Conservation (phyloP, 495 filamentous ascomycete genomes). For the Lasiosphaeriaceae sp. region DNA sequence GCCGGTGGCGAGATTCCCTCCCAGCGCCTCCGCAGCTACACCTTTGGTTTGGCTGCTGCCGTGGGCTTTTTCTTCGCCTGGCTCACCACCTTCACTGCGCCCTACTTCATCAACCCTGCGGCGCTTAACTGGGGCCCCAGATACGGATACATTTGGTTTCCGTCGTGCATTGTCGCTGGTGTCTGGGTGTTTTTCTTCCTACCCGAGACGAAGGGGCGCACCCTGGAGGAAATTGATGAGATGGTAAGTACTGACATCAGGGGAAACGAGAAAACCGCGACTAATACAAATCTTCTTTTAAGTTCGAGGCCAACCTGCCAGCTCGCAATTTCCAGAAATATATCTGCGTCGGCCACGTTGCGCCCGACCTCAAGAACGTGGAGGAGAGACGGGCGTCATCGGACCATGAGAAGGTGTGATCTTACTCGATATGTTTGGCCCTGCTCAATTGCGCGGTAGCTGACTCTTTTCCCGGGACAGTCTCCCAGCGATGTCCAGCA, state of each 20-base stretch:
- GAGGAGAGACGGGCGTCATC: conserved; percentile 1
- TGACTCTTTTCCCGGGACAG: neutral
- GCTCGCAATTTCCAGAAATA: conserved; percentile 36
- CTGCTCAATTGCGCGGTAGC: neutral
- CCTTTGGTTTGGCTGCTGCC: conserved; percentile 53
- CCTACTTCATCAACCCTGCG: conserved; percentile 60
- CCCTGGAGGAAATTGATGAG: conserved; percentile 54
- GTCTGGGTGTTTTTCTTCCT: conserved; percentile 50
- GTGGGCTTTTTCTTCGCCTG: conserved; percentile 53
- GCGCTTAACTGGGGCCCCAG: conserved; percentile 54
- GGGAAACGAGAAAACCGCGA: no score
- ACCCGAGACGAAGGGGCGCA: conserved; percentile 55
- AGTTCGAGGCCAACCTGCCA: conserved; percentile 45
- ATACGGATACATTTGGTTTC: conserved; percentile 55
- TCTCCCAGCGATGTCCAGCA: neutral
- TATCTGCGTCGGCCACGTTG: conserved; percentile 22
- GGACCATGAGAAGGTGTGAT: conserved; percentile 14
- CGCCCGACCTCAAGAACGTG: neutral
- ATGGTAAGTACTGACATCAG: conserved; percentile 40
- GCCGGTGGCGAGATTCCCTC: conserved; percentile 57
- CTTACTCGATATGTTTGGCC: neutral
- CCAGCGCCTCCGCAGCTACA: conserved; percentile 52
- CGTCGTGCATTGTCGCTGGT: conserved; percentile 28
- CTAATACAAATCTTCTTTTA: neutral
- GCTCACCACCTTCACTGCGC: conserved; percentile 56